Evolutionary conservation across 2,329 filamentous ascomycete species (phyloP), one percentile per base, ranked within the genome.

Genomic region (Cercospora zeae-maydis): DNA sequence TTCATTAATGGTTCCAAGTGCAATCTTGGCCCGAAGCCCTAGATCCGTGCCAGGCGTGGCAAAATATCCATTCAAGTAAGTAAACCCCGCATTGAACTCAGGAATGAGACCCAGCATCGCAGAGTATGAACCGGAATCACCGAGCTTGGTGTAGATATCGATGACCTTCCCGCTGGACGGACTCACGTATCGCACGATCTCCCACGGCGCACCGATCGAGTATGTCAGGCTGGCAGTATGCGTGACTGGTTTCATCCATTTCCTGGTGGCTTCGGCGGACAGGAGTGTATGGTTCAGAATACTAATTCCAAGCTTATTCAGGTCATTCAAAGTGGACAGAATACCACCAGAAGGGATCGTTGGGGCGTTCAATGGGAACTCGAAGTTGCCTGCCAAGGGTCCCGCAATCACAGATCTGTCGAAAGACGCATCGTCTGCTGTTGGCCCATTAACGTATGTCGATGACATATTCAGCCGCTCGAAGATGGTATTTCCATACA

Each of bases 101-200:
- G 80, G 79, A 0, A 83, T 69, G 2, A 83, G 66, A 11, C 73
- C 76, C 0, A 81, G 63, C 33, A 59, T 37, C 4, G 61, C 33
- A 33, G 34, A 34, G 7, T 63, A 55, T 19, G 47, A 30, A 21
- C 61, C 76, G 75, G 1, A 80, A 64, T 57, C 78, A 2, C 81
- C 81, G 2, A 67, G 71, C 69, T 83, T 83, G 33, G 78, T 77
- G 68, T 82, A 82, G 1, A 83, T 58, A 31, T 83, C 80, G 11
- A 81, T 49, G 11, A 79, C 65, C 3, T 78, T 76, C 13, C 75
- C 73, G 14, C 49, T 53, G 9, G 49, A 53, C n/a, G 49, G 49
- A 11, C 56, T 49, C 27, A 39, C 10, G 53, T 53, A 53, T 10
- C 49, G 49, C 27, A 53, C 49, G 16, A 82, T 82, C 66, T 83